These are phyloP conservation scores for Starmerella sirachaensis DNA, from an alignment of 805 yeast genomes.

Conservation along the genomic window DNA sequence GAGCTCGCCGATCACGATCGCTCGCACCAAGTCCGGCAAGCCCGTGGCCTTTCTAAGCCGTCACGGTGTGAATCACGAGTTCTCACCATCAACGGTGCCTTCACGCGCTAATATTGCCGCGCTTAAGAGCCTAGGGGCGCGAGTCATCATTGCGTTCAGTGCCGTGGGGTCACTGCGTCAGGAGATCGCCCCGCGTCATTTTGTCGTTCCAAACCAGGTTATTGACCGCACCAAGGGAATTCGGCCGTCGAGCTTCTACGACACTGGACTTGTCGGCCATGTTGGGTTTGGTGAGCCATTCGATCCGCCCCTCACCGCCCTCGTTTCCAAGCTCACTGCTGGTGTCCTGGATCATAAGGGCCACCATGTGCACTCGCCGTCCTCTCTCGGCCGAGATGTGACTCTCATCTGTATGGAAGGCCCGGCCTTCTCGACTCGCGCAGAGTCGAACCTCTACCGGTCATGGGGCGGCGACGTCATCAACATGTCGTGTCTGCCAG, in stretches of 20 bases:
- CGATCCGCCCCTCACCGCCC: conserved; percentile 56
- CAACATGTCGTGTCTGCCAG: conserved; percentile 97
- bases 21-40: conserved; percentile 63
- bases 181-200: conserved; percentile 86
- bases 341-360: conserved; percentile 30
- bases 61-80: conserved; percentile 85
- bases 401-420: conserved; percentile 97
- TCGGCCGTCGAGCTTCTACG: conserved; percentile 80
- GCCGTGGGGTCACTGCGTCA: conserved; percentile 93
- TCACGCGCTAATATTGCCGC: conserved; percentile 93
- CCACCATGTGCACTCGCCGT: conserved; percentile 53
- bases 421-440: conserved; percentile 93
- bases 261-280: conserved; percentile 88
- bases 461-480: conserved; percentile 90
- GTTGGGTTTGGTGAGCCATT: conserved; percentile 97
- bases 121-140: conserved; percentile 73
- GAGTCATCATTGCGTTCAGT: conserved; percentile 78
- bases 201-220: conserved; percentile 90
- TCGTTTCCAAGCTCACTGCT: conserved; percentile 40
- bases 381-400: conserved; percentile 44
- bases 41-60: conserved; percentile 90
- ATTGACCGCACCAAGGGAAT: conserved; percentile 96
- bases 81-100: conserved; percentile 86
- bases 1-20: conserved; percentile 83
- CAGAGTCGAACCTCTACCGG: conserved; percentile 79